Evolutionary conservation across 129 eudicot genomes (phyloP), one percentile per base, ranked within the genome.

Genomic region (Centrapalus pauciflorus): DNA sequence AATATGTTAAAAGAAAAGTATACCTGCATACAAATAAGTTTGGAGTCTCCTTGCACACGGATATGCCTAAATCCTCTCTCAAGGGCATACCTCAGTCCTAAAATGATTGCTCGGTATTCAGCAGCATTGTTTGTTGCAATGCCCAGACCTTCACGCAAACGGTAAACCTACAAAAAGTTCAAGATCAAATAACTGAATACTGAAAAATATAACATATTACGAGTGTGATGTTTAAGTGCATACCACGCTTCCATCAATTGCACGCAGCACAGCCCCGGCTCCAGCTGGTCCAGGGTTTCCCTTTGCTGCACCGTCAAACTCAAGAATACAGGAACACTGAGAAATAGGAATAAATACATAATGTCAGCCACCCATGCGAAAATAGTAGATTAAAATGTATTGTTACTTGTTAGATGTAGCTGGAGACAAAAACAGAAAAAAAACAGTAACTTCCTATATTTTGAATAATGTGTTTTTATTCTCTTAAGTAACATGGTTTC

Each of bases 201-300:
- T 60, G 34, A 0, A 29, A 19, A 29, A 2, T 9, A 26, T 37
- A 20, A 4, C 3, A 4, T 24, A 3, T 35, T 35, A 57, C 6
- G 67, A 26, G 12, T 55, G 59, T 32, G 26, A 12, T 21, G 27
- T 24, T 37, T 0, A 24, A 64, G 37, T 23, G 70, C 64, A 50
- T 75, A 86, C 89, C 82, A 74, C 61, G 61, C 80, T 83, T 76
- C 95, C 95, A 81, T 83, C 85, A 33, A 68, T 76, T 16, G 81
- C 75, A 24, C 90, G 85, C 46, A 87, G 54, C 55, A 87, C 78
- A 57, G 87, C 95, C 49, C 84, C 95, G 26, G 95, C 95, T 66
- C 90, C 95, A 81, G 95, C 85, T 65, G 21, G 83, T 40, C 95
- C 95, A 74, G 95, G 95, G 71, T 87, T 87, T 48, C 95, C 90